Evolutionary conservation across 768 basidiomycete genomes (phyloP).

Genomic region (Atractiella rhizophila): DNA sequence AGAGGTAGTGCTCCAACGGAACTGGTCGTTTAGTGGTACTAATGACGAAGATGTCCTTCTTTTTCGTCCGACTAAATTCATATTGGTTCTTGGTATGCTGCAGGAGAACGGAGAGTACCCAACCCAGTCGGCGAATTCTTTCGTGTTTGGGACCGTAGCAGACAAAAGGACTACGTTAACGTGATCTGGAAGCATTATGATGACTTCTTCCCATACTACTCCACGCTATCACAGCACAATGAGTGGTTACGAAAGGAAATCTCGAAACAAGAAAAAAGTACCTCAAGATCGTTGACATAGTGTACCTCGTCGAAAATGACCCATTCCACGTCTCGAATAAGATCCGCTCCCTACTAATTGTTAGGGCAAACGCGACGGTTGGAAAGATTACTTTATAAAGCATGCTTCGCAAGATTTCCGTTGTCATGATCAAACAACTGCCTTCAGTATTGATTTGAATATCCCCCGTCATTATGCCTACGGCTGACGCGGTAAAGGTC

Average conservation of each 20-base stretch:
- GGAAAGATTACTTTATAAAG: constrained; percentile 86
- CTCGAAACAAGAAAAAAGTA: constrained; percentile 20
- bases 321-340: constrained; percentile 95
- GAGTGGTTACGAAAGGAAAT: not conserved
- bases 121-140: constrained; percentile 97
- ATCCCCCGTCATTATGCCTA: constrained; percentile 92
- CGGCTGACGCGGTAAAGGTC: constrained; percentile 67
- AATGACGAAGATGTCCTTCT: constrained; percentile 97
- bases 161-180: constrained; percentile 91
- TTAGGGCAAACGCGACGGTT: constrained; percentile 8
- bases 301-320: constrained; percentile 99
- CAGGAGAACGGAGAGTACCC: constrained; percentile 37
- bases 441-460: constrained; percentile 98
- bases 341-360: constrained; percentile 86
- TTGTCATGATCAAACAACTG: constrained; percentile 79
- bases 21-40: constrained; percentile 88
- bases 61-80: constrained; percentile 62
- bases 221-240: constrained; percentile 38
- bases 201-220: constrained; percentile 99
- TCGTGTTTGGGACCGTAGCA: constrained; percentile 91
- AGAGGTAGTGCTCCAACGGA: constrained; percentile 85
- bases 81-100: not conserved
- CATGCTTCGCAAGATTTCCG: constrained; percentile 84
- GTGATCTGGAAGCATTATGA: constrained; percentile 97
- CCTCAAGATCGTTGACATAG: constrained; percentile 97